These are phyloP conservation scores for Microsporum canis DNA, from an alignment of 2,329 filamentous ascomycete species.

Conservation along the genomic window DNA sequence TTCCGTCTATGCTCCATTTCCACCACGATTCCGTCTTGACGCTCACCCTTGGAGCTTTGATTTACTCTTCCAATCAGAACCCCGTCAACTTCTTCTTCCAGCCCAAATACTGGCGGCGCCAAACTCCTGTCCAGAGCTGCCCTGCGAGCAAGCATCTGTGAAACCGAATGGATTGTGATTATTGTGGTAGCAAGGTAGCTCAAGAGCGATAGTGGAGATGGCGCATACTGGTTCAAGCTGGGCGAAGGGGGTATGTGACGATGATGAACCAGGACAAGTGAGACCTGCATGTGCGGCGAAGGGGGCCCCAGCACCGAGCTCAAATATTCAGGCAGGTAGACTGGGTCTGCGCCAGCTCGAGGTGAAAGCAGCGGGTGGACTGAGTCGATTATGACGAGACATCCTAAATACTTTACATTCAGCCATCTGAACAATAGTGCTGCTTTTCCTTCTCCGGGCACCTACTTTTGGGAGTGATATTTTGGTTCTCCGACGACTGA, in stretches of 20 bases:
- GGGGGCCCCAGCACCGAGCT: constrained; percentile 54
- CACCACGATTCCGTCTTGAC: constrained; percentile 56
- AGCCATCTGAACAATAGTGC: not conserved
- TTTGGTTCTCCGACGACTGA: not conserved
- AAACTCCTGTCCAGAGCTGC: constrained; percentile 65
- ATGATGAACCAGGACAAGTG: constrained; percentile 72
- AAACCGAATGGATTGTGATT: constrained; percentile 59
- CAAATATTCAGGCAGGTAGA: constrained; percentile 56
- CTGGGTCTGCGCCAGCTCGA: constrained; percentile 33
- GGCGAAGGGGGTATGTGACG: constrained; percentile 55
- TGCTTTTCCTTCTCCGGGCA: not conserved
- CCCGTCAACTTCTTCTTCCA: constrained; percentile 67
- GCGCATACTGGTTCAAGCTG: constrained; percentile 37
- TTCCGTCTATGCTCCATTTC: constrained; percentile 79
- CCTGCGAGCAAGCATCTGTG: constrained; percentile 62
- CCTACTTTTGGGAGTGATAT: not conserved
- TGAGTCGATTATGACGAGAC: constrained; percentile 67
- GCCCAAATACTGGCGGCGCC: constrained; percentile 64
- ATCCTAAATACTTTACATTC: constrained; percentile 41
- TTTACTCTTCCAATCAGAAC: constrained; percentile 55
- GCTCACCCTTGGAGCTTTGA: constrained; percentile 24
- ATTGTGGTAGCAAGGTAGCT: constrained; percentile 83
- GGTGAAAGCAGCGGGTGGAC: constrained; percentile 52
- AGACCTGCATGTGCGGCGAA: constrained; percentile 37
- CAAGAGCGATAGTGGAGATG: constrained; percentile 59